Evolutionary conservation across 768 basidiomycete genomes (phyloP).

Genomic region (Russula vinacea): DNA sequence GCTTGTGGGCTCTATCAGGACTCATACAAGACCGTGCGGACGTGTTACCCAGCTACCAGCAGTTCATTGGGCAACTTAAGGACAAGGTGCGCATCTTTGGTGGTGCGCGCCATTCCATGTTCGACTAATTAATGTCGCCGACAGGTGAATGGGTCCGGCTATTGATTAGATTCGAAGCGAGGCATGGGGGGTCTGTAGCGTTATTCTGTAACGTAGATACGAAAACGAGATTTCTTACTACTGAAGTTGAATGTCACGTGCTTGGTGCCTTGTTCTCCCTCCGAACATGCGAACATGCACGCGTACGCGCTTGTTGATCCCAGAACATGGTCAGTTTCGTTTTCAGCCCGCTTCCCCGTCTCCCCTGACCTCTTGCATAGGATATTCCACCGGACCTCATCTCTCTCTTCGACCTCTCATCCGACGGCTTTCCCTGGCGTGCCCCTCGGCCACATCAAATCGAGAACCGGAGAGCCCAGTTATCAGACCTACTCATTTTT

Average conservation of each 20-base stretch:
- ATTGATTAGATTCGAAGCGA: constrained; percentile 15
- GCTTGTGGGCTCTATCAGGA: constrained; percentile 92
- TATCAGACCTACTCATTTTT: constrained; percentile 66
- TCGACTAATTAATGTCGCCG: constrained; percentile 15
- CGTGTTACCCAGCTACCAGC: constrained; percentile 91
- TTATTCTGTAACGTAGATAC: constrained; percentile 22
- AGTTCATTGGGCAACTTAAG: constrained; percentile 85
- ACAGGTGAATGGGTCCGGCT: constrained; percentile 32
- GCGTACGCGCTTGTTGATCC: neutral
- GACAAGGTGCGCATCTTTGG: constrained; percentile 60
- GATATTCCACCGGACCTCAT: constrained; percentile 25
- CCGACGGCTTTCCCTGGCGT: constrained; percentile 58
- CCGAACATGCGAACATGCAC: neutral
- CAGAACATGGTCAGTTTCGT: constrained; percentile 17
- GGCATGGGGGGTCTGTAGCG: neutral
- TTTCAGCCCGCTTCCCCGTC: no score
- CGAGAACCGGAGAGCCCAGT: constrained; percentile 54
- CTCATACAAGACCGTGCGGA: constrained; percentile 96
- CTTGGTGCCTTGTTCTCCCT: neutral
- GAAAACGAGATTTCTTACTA: neutral
- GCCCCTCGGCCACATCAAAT: constrained; percentile 54
- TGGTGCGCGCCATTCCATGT: neutral
- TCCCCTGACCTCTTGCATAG: constrained; percentile 14
- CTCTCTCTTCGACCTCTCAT: constrained; percentile 50
- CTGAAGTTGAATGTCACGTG: neutral